Evolutionary conservation across 371 early-diverging fungal species (phyloP).

Genomic region (Saksenaea oblongispora): DNA sequence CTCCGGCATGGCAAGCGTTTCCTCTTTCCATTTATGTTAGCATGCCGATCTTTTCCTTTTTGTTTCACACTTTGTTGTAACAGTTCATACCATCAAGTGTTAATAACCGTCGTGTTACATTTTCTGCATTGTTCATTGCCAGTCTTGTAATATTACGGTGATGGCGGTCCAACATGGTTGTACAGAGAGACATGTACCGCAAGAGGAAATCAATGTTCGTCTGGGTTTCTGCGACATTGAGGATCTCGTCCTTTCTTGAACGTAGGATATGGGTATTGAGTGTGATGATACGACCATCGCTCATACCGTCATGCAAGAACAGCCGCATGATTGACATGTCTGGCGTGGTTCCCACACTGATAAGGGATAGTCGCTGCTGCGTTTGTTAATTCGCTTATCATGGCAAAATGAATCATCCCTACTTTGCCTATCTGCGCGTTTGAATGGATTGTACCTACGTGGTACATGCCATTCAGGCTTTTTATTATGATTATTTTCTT

Average conservation of each 20-base stretch:
- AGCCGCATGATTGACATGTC: not conserved
- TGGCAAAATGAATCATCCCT: not conserved
- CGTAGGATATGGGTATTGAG: not conserved
- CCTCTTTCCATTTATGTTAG: not conserved
- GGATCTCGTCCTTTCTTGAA: not conserved
- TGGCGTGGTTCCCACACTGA: not conserved
- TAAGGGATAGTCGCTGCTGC: not conserved
- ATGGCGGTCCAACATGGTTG: not conserved
- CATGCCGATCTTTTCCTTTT: not conserved
- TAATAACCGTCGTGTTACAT: not conserved
- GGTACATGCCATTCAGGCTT: conserved; percentile 10
- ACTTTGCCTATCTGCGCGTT: not conserved
- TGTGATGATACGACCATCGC: not conserved
- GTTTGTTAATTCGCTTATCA: not conserved
- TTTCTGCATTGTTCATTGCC: not conserved
- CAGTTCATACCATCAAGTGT: not conserved
- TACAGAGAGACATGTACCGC: not conserved
- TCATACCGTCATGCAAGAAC: not conserved
- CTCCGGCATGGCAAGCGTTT: conserved; percentile 1
- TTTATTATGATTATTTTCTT: not conserved
- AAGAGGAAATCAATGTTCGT: conserved; percentile 3
- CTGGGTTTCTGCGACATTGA: conserved; percentile 5
- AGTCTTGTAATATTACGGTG: not conserved
- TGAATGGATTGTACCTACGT: conserved; percentile 7
- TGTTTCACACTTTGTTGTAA: not conserved